Evolutionary conservation across 176 grass and related monocot genomes (phyloP).

Genomic region (Carex pumila): DNA sequence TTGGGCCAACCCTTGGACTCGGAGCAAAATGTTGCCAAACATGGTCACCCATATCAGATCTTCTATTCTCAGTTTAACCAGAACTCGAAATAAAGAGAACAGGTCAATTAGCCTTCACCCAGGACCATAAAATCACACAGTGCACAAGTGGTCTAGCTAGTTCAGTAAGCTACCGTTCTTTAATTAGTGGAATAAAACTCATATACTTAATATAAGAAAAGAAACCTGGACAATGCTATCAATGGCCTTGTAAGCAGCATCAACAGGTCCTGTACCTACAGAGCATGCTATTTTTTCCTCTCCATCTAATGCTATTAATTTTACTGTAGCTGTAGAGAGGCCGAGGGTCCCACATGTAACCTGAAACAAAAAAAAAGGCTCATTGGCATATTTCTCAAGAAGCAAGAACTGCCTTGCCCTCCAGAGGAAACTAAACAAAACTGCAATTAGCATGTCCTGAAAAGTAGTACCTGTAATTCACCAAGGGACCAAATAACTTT

Average conservation of each 20-base stretch:
- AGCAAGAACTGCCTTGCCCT: not conserved
- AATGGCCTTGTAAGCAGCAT: slow-evolving; percentile 97
- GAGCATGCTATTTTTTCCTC: slow-evolving; percentile 74
- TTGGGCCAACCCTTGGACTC: not conserved
- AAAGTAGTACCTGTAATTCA: slow-evolving; percentile 70
- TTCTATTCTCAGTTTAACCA: not conserved
- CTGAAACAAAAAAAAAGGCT: not conserved
- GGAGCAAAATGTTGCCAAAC: not conserved
- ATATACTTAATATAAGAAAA: not conserved
- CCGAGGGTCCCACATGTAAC: slow-evolving; percentile 93
- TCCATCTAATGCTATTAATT: slow-evolving; percentile 66
- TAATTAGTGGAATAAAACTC: not conserved
- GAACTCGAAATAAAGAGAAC: not conserved
- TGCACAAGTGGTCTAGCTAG: not conserved
- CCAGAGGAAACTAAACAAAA: not conserved
- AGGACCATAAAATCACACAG: not conserved
- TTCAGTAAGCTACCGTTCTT: not conserved
- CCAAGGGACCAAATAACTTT: slow-evolving; percentile 86
- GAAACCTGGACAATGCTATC: slow-evolving; percentile 83
- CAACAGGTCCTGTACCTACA: slow-evolving; percentile 78
- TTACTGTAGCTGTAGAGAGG: slow-evolving; percentile 84
- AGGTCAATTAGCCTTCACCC: not conserved
- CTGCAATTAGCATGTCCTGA: not conserved
- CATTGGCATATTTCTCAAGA: slow-evolving; percentile 11
- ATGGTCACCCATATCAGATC: not conserved